Conservation (phyloP, 257 asterid genomes). For the Solanum dulcamara region DNA sequence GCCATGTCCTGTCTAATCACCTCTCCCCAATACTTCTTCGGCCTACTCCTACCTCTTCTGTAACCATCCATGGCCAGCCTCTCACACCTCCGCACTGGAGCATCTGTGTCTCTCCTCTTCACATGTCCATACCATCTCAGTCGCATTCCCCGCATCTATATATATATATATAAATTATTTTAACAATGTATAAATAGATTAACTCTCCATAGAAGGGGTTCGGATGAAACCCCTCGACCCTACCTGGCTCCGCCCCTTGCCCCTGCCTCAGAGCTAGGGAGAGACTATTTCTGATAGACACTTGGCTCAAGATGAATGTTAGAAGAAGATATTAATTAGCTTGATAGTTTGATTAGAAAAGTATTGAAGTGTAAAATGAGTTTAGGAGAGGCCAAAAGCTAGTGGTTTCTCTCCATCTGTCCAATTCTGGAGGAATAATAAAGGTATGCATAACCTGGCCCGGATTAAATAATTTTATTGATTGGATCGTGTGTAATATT, state of each 20-base stretch:
- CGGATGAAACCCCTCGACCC: neutral
- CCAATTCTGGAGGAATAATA: neutral
- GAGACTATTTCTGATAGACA: fast-evolving
- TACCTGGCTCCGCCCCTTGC: neutral
- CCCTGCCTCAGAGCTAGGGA: neutral
- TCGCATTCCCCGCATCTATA: too few relatives aligned
- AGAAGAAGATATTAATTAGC: neutral
- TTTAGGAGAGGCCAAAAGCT: neutral
- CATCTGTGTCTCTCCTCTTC: too few relatives aligned
- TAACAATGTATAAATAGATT: neutral
- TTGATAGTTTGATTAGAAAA: neutral
- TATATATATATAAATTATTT: neutral
- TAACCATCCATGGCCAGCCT: too few relatives aligned
- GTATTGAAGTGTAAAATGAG: neutral
- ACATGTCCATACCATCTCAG: too few relatives aligned
- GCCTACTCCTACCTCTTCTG: too few relatives aligned
- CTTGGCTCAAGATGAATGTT: neutral
- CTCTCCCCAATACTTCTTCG: too few relatives aligned
- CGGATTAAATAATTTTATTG: neutral
- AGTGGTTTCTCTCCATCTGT: neutral
- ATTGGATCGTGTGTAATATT: neutral
- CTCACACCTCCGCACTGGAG: too few relatives aligned
- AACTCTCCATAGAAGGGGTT: neutral
- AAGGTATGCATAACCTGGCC: neutral
- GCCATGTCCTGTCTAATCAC: too few relatives aligned